These are phyloP conservation scores for Mycena maculata DNA, from an alignment of 768 basidiomycete species.

Conservation along the genomic window DNA sequence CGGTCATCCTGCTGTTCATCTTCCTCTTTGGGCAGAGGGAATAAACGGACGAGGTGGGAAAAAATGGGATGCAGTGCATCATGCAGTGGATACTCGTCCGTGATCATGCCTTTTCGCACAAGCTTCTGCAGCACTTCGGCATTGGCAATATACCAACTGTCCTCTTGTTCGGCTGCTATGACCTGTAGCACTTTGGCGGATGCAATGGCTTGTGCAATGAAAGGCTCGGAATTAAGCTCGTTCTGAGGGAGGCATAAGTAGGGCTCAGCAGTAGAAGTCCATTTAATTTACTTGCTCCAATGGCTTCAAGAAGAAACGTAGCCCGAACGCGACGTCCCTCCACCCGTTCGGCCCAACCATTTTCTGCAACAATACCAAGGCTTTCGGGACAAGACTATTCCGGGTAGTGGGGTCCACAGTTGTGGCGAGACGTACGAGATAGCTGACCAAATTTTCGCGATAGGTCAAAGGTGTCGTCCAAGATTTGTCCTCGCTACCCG, in stretches of 20 bases:
- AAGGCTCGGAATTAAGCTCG: slow-evolving; percentile 75
- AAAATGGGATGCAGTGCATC: slow-evolving; percentile 87
- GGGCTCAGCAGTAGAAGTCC: slow-evolving; percentile 11
- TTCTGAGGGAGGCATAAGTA: slow-evolving; percentile 55
- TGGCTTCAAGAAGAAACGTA: slow-evolving; percentile 88
- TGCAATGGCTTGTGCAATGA: slow-evolving; percentile 77
- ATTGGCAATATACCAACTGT: slow-evolving; percentile 84
- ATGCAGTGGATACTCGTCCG: slow-evolving; percentile 83
- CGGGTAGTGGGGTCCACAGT: slow-evolving; percentile 65
- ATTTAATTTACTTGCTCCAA: slow-evolving; percentile 75
- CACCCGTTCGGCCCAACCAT: slow-evolving; percentile 89
- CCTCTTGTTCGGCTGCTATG: slow-evolving; percentile 83
- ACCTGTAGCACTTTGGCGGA: slow-evolving; percentile 91
- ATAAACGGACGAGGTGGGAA: slow-evolving; percentile 79
- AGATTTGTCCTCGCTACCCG: slow-evolving; percentile 37
- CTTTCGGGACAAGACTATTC: slow-evolving; percentile 67
- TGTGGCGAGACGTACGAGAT: slow-evolving; percentile 91
- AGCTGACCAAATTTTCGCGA: slow-evolving; percentile 93
- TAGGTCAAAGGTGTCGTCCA: slow-evolving; percentile 86
- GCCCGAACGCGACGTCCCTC: slow-evolving; percentile 91
- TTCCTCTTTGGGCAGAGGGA: slow-evolving; percentile 82
- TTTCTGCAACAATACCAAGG: slow-evolving; percentile 73
- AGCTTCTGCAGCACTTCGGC: slow-evolving; percentile 81
- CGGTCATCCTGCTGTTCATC: slow-evolving; percentile 81
- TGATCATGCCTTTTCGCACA: slow-evolving; percentile 86